Base-by-base conservation (phyloP, 1,139 yeast species). In the Geotrichum candidum region DNA sequence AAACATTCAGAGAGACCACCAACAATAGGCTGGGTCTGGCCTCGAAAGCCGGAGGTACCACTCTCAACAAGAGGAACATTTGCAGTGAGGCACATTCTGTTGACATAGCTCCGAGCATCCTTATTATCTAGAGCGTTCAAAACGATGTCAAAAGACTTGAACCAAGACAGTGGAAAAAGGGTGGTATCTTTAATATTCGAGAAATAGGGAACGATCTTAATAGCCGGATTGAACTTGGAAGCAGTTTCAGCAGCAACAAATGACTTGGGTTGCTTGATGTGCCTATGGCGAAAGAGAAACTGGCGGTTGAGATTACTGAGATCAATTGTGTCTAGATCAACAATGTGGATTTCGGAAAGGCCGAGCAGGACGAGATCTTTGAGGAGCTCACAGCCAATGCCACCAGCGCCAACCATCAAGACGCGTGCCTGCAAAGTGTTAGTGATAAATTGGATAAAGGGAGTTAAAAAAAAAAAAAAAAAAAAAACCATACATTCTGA, bases 341-440 rank as follows among this genome's bases (percentile, higher is more conserved):
- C 95, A 33, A 95, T 82, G 70, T 92, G 97, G 61, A 95, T 87
- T 69, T 90, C 96, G 3, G 96, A 95, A 68, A 88, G 87, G 2
- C 96, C 96, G 67, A 90, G 81, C 66, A 92, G 76, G 7, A 91
- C 85, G 59, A 95, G 78, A 71, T 95, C 90, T 72, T 95, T 95
- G 64, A 95, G 78, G 52, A 95, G 78, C 74, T 95, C 99, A 74
- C 98, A 95, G 3, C 99, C 99, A 66, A 95, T 92, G n/a, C 99
- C 99, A 35, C 99, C 99, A 0, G 99, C 97, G 3, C 99, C 99
- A 0, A 95, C 97, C 78, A 95, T 79, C 56, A 95, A 78, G 25
- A 94, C 91, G 65, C 70, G 72, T 53, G 68, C 61, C 72, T 69
- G 50, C 9, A 13, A 41, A n/a, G 22, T 41, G 18, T 41, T 41